Percentiles rank a stretch among this genome's conserved stretches.
These are phyloP conservation scores for Clarireedia homoeocarpa DNA, from an alignment of 2,329 filamentous ascomycete species.

Conservation along the genomic window DNA sequence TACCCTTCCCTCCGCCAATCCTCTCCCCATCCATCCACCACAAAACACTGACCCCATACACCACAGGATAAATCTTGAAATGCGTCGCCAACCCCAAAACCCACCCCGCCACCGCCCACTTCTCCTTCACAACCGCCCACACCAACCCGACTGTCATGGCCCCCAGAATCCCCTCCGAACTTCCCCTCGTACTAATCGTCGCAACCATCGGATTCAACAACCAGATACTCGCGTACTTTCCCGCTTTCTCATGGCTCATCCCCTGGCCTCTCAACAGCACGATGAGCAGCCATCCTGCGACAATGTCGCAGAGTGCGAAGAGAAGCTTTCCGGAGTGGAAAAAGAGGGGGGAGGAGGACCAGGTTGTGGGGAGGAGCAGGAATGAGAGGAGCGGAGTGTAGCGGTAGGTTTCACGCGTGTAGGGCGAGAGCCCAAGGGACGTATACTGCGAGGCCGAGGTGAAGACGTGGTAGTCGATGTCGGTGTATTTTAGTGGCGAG, in stretches of 20 bases:
- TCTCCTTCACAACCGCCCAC: slow-evolving; percentile 66
- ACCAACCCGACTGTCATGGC: slow-evolving; percentile 76
- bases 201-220: slow-evolving; percentile 97
- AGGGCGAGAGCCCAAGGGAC: slow-evolving; percentile 62
- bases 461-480: slow-evolving; percentile 98
- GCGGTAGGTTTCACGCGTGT: slow-evolving; percentile 86
- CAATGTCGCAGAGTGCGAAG: slow-evolving; percentile 75
- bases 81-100: slow-evolving; percentile 81
- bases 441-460: slow-evolving; percentile 84
- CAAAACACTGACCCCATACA: slow-evolving; percentile 76
- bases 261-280: slow-evolving; percentile 39
- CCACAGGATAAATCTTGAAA: slow-evolving; percentile 98
- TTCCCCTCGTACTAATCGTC: slow-evolving; percentile 89
- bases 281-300: slow-evolving; percentile 74
- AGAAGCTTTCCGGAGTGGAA: slow-evolving; percentile 84
- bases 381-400: slow-evolving; percentile 93
- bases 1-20: slow-evolving; percentile 24
- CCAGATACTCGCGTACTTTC: slow-evolving; percentile 82
- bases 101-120: slow-evolving; percentile 58
- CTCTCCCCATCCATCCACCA: slow-evolving; percentile 67
- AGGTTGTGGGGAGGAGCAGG: slow-evolving; percentile 76
- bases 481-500: slow-evolving; percentile 92
- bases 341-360: slow-evolving; percentile 33
- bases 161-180: slow-evolving; percentile 83
- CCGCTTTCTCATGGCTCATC: slow-evolving; percentile 42